A percentile compares a stretch with the other conserved stretches of the same genome.
Conservation (phyloP, 2,329 filamentous ascomycete genomes). For the Myriosclerotinia scirpicola region DNA sequence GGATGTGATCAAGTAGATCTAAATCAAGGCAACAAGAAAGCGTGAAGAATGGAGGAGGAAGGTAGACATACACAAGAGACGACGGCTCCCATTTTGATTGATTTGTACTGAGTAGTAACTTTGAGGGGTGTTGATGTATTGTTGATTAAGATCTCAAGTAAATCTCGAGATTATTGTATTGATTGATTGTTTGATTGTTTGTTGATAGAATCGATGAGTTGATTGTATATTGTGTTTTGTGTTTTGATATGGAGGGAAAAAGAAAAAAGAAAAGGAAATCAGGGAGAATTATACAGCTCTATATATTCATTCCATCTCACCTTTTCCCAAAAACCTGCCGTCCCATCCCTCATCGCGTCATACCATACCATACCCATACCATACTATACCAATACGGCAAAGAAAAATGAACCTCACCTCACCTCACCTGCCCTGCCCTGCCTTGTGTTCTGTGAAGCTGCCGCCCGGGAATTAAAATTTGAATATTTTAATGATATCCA, state of each 20-base stretch:
- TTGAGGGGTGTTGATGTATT: not conserved
- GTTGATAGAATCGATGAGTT: not conserved
- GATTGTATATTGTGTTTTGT: constrained; percentile 11
- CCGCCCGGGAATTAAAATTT: not conserved
- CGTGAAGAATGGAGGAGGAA: not conserved
- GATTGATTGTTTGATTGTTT: not conserved
- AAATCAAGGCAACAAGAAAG: not conserved
- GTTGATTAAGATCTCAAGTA: not conserved
- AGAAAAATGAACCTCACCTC: not conserved
- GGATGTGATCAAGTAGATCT: too few species aligned
- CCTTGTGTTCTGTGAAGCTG: too few species aligned
- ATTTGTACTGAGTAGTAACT: constrained; percentile 4
- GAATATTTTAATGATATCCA: too few species aligned
- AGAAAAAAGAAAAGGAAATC: not conserved
- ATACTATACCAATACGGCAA: too few species aligned
- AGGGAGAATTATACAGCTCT: not conserved
- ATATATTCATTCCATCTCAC: not conserved
- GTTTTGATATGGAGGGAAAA: constrained; percentile 10
- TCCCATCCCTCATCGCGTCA: constrained; percentile 5
- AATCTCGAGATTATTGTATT: not conserved
- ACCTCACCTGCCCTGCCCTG: not conserved
- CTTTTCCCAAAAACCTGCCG: not conserved
- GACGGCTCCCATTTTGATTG: constrained; percentile 42
- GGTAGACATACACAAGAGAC: constrained; percentile 41
- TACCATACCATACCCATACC: constrained; percentile 9